Evolutionary conservation across 148 eudicot species (phyloP).

Genomic region (Linanthus parryae): DNA sequence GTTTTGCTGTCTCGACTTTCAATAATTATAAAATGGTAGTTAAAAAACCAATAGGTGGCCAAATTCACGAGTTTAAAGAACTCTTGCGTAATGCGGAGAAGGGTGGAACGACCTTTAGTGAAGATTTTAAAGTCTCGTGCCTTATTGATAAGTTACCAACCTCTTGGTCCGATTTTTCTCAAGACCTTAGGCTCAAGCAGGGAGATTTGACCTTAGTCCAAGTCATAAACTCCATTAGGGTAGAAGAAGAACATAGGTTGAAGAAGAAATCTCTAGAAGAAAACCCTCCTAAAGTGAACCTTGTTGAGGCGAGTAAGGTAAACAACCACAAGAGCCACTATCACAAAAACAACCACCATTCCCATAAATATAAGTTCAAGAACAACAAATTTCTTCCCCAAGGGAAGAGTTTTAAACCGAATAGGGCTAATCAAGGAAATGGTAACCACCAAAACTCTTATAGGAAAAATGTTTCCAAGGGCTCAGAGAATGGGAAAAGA

Average conservation of each 20-base stretch:
- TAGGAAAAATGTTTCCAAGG: background rate
- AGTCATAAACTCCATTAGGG: background rate
- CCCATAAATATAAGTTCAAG: background rate
- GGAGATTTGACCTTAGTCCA: background rate
- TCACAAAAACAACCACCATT: background rate
- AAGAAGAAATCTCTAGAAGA: background rate
- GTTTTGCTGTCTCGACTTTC: background rate
- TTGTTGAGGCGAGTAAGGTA: background rate
- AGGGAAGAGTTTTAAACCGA: background rate
- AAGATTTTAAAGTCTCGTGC: slow-evolving; percentile 7
- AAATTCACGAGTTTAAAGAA: slow-evolving; percentile 4
- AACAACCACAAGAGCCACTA: too few relatives aligned
- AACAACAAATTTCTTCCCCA: background rate
- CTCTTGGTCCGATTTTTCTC: background rate
- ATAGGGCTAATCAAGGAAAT: background rate
- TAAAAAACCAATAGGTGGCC: background rate
- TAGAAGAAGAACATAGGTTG: background rate
- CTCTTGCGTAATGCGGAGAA: background rate
- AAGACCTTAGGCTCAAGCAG: background rate
- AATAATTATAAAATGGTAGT: slow-evolving; percentile 5
- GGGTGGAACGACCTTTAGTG: background rate
- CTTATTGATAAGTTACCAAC: background rate
- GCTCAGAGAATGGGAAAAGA: background rate
- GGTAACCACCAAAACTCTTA: background rate
- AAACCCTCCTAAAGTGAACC: background rate